These are phyloP conservation scores for Penicillium sumatraense DNA, from an alignment of 2,329 filamentous ascomycete species.

Conservation along the genomic window DNA sequence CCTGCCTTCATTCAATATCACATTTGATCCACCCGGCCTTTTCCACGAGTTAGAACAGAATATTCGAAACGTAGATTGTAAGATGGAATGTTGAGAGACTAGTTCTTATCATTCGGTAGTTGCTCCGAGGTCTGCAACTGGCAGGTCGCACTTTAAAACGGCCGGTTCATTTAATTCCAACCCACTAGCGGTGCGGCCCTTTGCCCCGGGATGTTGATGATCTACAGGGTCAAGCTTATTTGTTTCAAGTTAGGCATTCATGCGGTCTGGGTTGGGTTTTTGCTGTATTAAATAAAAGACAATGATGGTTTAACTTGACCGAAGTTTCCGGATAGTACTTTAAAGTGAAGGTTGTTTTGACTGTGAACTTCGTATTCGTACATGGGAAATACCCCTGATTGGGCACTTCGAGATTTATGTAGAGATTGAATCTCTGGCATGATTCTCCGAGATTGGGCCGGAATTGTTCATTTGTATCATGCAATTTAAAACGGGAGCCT, in stretches of 20 bases:
- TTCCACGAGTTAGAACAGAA: neutral
- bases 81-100: neutral
- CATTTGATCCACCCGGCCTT: neutral
- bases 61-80: neutral
- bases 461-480: too few relatives aligned
- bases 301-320: too few relatives aligned
- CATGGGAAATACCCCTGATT: too few relatives aligned
- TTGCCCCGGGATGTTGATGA: constrained; percentile 1
- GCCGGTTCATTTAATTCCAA: neutral
- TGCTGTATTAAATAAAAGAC: too few relatives aligned
- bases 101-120: neutral
- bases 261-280: neutral
- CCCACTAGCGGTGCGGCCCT: neutral
- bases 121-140: neutral
- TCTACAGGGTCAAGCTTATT: neutral
- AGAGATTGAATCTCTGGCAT: too few relatives aligned
- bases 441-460: too few relatives aligned
- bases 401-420: too few relatives aligned
- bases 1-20: neutral
- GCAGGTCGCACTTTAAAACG: constrained; percentile 3
- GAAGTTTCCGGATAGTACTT: too few relatives aligned
- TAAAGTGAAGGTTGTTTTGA: neutral
- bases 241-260: neutral
- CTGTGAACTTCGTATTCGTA: neutral
- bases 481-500: too few relatives aligned